These are phyloP conservation scores for Verbascum thapsus DNA, from an alignment of 257 asterid species.

Conservation along the genomic window DNA sequence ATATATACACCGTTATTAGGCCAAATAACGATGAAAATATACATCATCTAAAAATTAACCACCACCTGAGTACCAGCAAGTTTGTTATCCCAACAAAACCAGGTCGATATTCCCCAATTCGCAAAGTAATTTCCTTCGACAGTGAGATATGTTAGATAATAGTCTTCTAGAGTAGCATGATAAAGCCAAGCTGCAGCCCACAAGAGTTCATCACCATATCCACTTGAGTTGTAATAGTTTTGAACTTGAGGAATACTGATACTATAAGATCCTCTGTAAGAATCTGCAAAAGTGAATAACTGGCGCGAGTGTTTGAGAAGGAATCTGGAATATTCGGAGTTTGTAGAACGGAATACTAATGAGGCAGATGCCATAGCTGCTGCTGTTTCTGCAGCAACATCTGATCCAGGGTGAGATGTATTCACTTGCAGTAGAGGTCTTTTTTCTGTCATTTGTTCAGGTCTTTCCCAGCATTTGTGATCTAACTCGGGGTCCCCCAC, in stretches of 20 bases:
- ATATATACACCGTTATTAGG: too few species aligned
- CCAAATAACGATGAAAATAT: background rate
- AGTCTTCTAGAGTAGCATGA: slow-evolving; percentile 52
- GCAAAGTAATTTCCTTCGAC: slow-evolving; percentile 46
- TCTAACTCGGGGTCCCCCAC: slow-evolving; percentile 65
- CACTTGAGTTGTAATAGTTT: slow-evolving; percentile 55
- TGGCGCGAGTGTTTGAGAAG: slow-evolving; percentile 57
- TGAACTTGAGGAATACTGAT: slow-evolving; percentile 50
- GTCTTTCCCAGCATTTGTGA: slow-evolving; percentile 71
- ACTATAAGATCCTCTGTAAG: slow-evolving; percentile 54
- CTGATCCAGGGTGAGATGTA: slow-evolving; percentile 60
- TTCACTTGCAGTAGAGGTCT: slow-evolving; percentile 55
- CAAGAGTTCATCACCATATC: slow-evolving; percentile 68
- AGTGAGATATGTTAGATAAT: slow-evolving; percentile 43
- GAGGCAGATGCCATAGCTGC: slow-evolving; percentile 80
- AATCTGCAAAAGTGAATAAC: slow-evolving; percentile 56
- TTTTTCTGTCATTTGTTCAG: slow-evolving; percentile 41
- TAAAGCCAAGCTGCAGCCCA: slow-evolving; percentile 85
- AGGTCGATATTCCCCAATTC: slow-evolving; percentile 51
- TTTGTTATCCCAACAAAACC: slow-evolving; percentile 71
- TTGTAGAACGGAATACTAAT: slow-evolving; percentile 46
- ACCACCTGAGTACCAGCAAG: slow-evolving; percentile 62
- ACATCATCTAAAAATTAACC: too few species aligned
- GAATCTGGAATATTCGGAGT: slow-evolving; percentile 40
- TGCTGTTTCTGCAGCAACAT: slow-evolving; percentile 77